Percentiles rank a stretch among this genome's conserved stretches.
Evolutionary conservation across 2,329 filamentous ascomycete species (phyloP).

Genomic region (Coniochaeta hoffmannii): DNA sequence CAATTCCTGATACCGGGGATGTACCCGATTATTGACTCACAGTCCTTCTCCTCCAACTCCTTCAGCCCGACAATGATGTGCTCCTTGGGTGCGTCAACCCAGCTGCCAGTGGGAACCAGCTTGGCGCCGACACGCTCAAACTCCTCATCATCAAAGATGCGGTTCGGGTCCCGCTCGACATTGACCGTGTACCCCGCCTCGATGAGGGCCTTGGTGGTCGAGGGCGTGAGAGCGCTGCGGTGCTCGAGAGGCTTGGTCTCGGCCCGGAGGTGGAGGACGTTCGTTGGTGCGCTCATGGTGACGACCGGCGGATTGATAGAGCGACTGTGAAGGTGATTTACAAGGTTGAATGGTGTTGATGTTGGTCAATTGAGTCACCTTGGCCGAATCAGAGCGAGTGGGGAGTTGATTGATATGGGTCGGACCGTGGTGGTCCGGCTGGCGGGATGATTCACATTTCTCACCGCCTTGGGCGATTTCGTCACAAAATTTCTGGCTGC

Average conservation of each 20-base stretch:
- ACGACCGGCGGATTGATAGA: neutral
- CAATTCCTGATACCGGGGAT: neutral
- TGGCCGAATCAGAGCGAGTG: neutral
- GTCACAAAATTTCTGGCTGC: neutral
- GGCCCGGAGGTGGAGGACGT: constrained; percentile 45
- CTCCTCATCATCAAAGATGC: constrained; percentile 58
- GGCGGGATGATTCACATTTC: constrained; percentile 3
- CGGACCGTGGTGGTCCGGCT: neutral
- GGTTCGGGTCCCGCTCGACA: constrained; percentile 59
- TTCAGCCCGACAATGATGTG: constrained; percentile 71
- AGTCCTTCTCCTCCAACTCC: constrained; percentile 66
- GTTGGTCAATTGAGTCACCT: constrained; percentile 1
- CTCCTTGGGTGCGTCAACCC: constrained; percentile 59
- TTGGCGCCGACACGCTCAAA: constrained; percentile 56
- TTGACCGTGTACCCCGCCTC: constrained; percentile 62
- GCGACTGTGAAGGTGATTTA: neutral
- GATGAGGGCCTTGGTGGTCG: constrained; percentile 35
- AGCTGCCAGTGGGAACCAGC: constrained; percentile 59
- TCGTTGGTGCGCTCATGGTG: constrained; percentile 21
- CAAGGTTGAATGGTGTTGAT: neutral
- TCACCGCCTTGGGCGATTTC: neutral
- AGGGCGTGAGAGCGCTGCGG: constrained; percentile 19
- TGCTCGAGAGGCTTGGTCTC: constrained; percentile 54
- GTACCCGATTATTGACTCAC: constrained; percentile 28
- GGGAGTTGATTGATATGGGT: neutral